Evolutionary conservation across 257 asterid species (phyloP), one percentile per base, ranked within the genome.

Genomic region (Plantago elongata): DNA sequence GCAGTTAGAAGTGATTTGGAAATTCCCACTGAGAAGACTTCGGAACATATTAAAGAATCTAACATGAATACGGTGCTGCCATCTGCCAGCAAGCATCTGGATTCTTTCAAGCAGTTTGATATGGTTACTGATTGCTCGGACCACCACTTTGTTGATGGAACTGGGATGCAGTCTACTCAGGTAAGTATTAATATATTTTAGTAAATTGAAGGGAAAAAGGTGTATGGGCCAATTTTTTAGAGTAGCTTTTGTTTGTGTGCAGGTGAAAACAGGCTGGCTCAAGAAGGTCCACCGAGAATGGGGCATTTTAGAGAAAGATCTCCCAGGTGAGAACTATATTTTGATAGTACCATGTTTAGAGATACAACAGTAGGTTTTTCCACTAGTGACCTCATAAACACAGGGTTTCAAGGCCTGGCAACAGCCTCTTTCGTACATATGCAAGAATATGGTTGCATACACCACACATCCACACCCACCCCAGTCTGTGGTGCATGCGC

Each of bases 231-330:
- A 43, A 11, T 57, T 34, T 52, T n/a, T 30, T 43, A 57, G 15
- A 65, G 55, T 15, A 73, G 6, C 27, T 67, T 74, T 63, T 59
- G 17, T 64, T 60, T 34, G 51, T 60, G 47, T 69, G 60, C 83
- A 89, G 97, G 67, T 81, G 57, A 87, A 72, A 72, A 73, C 83
- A 76, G 58, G 79, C 60, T 93, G 99, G 97, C 68, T 82, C 68
- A 93, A 81, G 80, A 85, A 77, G 82, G 85, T 93, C 61, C 87
- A 85, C 65, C 79, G 84, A 79, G 99, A 93, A 80, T 93, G 99
- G 99, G 78, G 78, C 79, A 80, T 84, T 77, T 78, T 93, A 67
- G 83, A 82, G 75, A 84, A 79, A 66, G 83, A 87, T 78, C 94
- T 93, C 67, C 96, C 99, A 1, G 95, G 99, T 93, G 77, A 83